Evolutionary conservation across 176 grass and related monocot genomes (phyloP).

Genomic region (Olyra latifolia): DNA sequence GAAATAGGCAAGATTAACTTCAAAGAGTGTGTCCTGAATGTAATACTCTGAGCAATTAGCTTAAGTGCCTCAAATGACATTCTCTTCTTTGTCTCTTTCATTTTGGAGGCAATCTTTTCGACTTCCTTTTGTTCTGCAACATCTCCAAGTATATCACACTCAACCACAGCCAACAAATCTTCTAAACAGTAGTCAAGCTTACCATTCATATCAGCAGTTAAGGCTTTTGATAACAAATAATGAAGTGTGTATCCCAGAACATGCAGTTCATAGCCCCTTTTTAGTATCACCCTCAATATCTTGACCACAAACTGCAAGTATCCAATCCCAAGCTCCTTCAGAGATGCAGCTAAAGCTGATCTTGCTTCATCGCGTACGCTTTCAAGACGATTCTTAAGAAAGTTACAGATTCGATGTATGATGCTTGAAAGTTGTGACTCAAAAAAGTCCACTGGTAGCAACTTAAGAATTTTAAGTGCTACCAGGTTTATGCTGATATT

Average conservation of each 20-base stretch:
- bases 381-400: slow-evolving; percentile 89
- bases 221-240: slow-evolving; percentile 73
- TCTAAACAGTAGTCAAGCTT: slow-evolving; percentile 89
- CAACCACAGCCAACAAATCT: slow-evolving; percentile 74
- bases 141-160: slow-evolving; percentile 86
- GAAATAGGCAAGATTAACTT: slow-evolving; percentile 76
- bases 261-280: slow-evolving; percentile 94
- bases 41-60: slow-evolving; percentile 71
- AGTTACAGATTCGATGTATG: slow-evolving; percentile 77
- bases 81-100: slow-evolving; percentile 97
- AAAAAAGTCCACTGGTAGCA: slow-evolving; percentile 66
- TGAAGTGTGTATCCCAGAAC: slow-evolving; percentile 92
- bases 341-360: slow-evolving; percentile 74
- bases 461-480: slow-evolving; percentile 90
- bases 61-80: slow-evolving; percentile 91
- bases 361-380: slow-evolving; percentile 90
- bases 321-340: slow-evolving; percentile 89
- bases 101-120: slow-evolving; percentile 92
- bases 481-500: slow-evolving; percentile 84
- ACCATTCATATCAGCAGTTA: slow-evolving; percentile 48
- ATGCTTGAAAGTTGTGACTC: slow-evolving; percentile 93
- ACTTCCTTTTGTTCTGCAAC: slow-evolving; percentile 96
- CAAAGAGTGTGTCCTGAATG: slow-evolving; percentile 70
- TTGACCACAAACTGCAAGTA: slow-evolving; percentile 85
- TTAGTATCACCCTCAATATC: slow-evolving; percentile 86